Evolutionary conservation across 2,329 filamentous ascomycete genomes (phyloP).

Genomic region (Cucurbitaria berberidis): DNA sequence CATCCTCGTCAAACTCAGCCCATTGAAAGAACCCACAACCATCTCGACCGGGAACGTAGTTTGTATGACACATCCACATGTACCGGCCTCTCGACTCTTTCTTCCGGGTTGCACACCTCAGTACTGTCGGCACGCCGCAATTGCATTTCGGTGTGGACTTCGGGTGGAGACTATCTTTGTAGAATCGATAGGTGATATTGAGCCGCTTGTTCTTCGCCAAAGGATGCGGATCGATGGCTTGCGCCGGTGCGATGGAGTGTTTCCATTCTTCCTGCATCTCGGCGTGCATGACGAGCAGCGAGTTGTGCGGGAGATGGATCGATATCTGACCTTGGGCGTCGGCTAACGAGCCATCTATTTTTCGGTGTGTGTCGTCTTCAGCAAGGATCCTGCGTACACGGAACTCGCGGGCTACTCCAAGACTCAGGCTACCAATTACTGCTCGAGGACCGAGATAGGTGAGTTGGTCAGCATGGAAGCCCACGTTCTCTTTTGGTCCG

Average conservation of each 20-base stretch:
- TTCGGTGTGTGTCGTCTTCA: constrained; percentile 55
- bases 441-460: constrained; percentile 90
- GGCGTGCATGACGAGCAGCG: constrained; percentile 91
- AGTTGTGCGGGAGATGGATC: constrained; percentile 94
- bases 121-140: constrained; percentile 70
- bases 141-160: constrained; percentile 76
- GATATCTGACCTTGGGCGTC: constrained; percentile 85
- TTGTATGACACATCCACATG: constrained; percentile 92
- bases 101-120: constrained; percentile 82
- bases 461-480: constrained; percentile 90
- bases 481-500: constrained; percentile 80
- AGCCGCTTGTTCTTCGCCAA: constrained; percentile 80
- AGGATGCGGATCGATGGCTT: constrained; percentile 82
- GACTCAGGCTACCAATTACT: constrained; percentile 85
- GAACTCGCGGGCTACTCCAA: constrained; percentile 93
- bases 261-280: constrained; percentile 99
- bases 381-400: constrained; percentile 79
- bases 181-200: constrained; percentile 93
- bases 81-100: constrained; percentile 78
- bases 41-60: constrained; percentile 69
- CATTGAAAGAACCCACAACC: constrained; percentile 46
- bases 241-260: constrained; percentile 78
- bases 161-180: constrained; percentile 78
- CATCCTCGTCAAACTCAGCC: constrained; percentile 66
- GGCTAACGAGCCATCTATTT: constrained; percentile 48